phyloP scores from a whole-genome alignment of 2,329 filamentous ascomycete species.

The Trichoderma arundinaceum region DNA sequence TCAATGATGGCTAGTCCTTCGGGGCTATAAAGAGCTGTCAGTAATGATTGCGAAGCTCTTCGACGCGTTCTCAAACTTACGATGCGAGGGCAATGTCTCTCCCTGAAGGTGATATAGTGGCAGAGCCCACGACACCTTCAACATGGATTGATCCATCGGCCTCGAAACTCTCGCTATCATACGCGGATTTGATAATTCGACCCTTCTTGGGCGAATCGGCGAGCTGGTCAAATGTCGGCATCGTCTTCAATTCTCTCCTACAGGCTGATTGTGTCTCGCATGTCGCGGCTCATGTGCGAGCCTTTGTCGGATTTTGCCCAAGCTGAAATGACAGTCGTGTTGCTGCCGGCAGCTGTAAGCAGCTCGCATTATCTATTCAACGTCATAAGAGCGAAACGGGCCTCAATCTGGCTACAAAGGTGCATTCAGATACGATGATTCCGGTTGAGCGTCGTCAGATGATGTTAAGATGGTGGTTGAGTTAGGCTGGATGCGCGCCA shows the following conservation, averaged over 20 bases:
- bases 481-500: constrained; percentile 12
- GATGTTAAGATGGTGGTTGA: constrained; percentile 18
- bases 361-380: constrained; percentile 23
- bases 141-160: constrained; percentile 84
- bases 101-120: constrained; percentile 89
- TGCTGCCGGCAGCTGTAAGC: constrained; percentile 21
- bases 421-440: background rate
- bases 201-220: constrained; percentile 58
- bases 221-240: constrained; percentile 57
- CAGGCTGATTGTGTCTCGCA: constrained; percentile 36
- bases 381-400: constrained; percentile 16
- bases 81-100: constrained; percentile 90
- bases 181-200: constrained; percentile 70
- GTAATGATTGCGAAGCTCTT: background rate
- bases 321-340: constrained; percentile 17
- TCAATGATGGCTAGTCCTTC: constrained; percentile 92
- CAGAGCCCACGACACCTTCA: constrained; percentile 81
- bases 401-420: background rate
- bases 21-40: constrained; percentile 55
- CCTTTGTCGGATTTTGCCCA: constrained; percentile 4
- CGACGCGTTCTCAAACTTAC: constrained; percentile 47
- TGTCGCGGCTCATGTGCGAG: constrained; percentile 31
- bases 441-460: constrained; percentile 17
- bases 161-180: constrained; percentile 87
- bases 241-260: constrained; percentile 41